Evolutionary conservation across 169 alveolate genomes (phyloP).

Genomic region (Eimeria praecox): DNA sequence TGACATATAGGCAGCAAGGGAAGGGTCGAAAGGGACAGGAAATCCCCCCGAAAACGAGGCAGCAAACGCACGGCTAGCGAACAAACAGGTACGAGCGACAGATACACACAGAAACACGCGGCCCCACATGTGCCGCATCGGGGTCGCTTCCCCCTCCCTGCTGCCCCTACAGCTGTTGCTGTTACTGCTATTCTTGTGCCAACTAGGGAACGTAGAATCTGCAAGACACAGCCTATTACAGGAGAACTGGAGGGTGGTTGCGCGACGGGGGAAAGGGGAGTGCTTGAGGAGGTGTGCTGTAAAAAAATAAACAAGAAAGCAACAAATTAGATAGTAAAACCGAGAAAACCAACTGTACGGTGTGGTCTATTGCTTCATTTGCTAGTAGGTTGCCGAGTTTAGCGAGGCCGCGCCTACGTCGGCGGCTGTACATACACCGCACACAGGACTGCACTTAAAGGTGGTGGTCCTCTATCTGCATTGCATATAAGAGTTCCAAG

Average conservation of each 20-base stretch:
- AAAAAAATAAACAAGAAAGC: not conserved
- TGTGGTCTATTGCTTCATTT: not conserved
- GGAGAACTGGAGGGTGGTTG: too few species aligned
- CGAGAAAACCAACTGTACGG: not conserved
- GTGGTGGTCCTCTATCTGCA: not conserved
- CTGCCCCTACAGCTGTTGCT: not conserved
- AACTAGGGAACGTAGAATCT: not conserved
- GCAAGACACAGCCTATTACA: not conserved
- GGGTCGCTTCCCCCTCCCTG: not conserved
- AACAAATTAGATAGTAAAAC: not conserved
- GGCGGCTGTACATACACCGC: not conserved
- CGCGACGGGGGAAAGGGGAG: not conserved
- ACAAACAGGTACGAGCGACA: not conserved
- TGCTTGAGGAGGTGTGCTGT: not conserved
- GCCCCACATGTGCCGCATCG: constrained; percentile 58
- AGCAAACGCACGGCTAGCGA: not conserved
- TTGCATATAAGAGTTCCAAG: not conserved
- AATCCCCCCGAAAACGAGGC: constrained; percentile 2
- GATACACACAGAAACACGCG: constrained; percentile 17
- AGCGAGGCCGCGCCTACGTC: not conserved
- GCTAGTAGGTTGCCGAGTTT: not conserved
- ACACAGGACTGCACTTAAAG: not conserved
- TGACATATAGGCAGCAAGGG: constrained; percentile 52
- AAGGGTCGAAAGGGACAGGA: constrained; percentile 43
- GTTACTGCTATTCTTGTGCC: constrained; percentile 5